Percentiles rank a stretch among this genome's conserved stretches.
Conservation (phyloP, 495 filamentous ascomycete genomes). For the Parathielavia hyrcaniae region DNA sequence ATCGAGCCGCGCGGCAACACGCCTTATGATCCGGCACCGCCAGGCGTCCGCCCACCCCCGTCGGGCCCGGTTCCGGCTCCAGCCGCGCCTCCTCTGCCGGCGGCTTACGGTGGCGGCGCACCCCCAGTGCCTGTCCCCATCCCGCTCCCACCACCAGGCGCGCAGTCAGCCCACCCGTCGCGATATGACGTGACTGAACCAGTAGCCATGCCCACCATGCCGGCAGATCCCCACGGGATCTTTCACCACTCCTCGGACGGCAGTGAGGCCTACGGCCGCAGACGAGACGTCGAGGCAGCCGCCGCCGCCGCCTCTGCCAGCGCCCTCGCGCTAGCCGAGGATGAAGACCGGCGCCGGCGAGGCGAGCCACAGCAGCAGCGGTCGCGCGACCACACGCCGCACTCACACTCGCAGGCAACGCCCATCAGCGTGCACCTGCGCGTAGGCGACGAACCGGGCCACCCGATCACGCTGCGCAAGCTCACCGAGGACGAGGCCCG, state of each 20-base stretch:
- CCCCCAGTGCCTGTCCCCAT: slow-evolving; percentile 32
- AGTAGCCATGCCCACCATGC: slow-evolving; percentile 45
- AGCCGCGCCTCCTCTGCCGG: slow-evolving; percentile 13
- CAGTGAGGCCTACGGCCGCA: slow-evolving; percentile 48
- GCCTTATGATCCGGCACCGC: slow-evolving; percentile 29
- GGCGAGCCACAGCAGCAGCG: slow-evolving; percentile 32
- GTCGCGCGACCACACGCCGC: slow-evolving; percentile 28
- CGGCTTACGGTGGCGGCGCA: slow-evolving; percentile 33
- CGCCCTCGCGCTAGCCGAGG: slow-evolving; percentile 36
- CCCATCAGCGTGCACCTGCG: slow-evolving; percentile 75
- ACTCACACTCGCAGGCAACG: slow-evolving; percentile 24
- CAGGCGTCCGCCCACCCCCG: slow-evolving; percentile 13
- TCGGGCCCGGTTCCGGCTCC: slow-evolving; percentile 6
- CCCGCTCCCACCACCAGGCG: slow-evolving; percentile 25
- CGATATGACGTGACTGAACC: slow-evolving; percentile 34
- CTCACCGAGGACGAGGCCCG: slow-evolving; percentile 76
- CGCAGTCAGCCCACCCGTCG: slow-evolving; percentile 28
- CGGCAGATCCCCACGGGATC: slow-evolving; percentile 50
- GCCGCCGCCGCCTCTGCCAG: slow-evolving; percentile 46
- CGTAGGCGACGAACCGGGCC: slow-evolving; percentile 66
- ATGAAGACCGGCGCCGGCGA: slow-evolving; percentile 34
- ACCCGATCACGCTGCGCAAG: slow-evolving; percentile 72
- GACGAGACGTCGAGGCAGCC: slow-evolving; percentile 42
- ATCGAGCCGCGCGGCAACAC: slow-evolving; percentile 32
- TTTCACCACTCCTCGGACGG: slow-evolving; percentile 48